phyloP scores from a whole-genome alignment of 2,329 filamentous ascomycete species.

The Ceratocystis eucalypticola region DNA sequence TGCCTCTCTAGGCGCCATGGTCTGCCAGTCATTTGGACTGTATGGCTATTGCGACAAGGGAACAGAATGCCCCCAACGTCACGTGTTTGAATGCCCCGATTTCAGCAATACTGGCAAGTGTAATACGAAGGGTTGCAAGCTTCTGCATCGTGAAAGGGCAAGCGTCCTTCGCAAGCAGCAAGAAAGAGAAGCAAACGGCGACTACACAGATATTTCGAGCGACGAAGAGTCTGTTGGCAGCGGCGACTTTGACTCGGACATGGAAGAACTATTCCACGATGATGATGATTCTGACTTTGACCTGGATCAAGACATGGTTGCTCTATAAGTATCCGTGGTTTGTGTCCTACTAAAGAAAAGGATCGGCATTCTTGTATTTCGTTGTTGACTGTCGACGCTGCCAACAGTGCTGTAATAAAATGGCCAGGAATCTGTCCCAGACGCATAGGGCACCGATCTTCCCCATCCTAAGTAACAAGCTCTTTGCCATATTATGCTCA shows the following conservation, averaged over 20 bases:
- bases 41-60: conserved; percentile 85
- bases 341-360: not conserved
- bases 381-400: not conserved
- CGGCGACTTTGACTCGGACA: conserved; percentile 68
- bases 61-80: conserved; percentile 60
- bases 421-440: not conserved
- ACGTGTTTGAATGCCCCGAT: conserved; percentile 87
- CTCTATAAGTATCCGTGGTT: conserved; percentile 16
- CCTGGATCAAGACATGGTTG: conserved; percentile 17
- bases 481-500: not conserved
- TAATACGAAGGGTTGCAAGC: conserved; percentile 65
- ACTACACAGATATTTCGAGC: conserved; percentile 60
- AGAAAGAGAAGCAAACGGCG: conserved; percentile 31
- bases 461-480: not conserved
- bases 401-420: not conserved
- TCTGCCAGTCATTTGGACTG: conserved; percentile 73
- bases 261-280: conserved; percentile 50
- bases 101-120: conserved; percentile 85
- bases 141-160: conserved; percentile 78
- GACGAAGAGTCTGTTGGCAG: conserved; percentile 60
- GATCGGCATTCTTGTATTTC: too few species aligned
- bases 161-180: conserved; percentile 57
- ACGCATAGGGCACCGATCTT: not conserved
- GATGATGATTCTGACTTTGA: conserved; percentile 30
- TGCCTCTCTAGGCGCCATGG: conserved; percentile 60